Percentiles rank a stretch among this genome's conserved stretches.
Evolutionary conservation across 768 basidiomycete genomes (phyloP).

Genomic region (Pseudohyphozyma bogoriensis): DNA sequence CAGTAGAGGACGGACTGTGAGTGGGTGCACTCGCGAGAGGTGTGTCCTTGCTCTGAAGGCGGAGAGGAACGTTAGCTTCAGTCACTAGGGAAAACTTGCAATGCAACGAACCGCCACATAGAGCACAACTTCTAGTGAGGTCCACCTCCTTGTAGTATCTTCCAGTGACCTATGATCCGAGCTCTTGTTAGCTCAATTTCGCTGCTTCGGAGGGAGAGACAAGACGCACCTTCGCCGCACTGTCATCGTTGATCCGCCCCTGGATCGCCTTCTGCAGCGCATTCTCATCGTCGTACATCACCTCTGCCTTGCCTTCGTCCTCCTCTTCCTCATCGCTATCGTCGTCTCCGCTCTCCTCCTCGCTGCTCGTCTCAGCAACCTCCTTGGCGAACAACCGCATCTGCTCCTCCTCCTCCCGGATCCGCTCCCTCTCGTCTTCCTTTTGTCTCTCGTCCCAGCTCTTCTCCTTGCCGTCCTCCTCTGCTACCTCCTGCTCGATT

Average conservation of each 20-base stretch:
- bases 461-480: not conserved
- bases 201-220: not conserved
- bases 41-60: slow-evolving; percentile 20
- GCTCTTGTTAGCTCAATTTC: too few relatives aligned
- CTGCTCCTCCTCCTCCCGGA: slow-evolving; percentile 1
- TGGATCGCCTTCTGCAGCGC: slow-evolving; percentile 19
- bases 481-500: not conserved
- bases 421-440: not conserved
- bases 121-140: slow-evolving; percentile 22
- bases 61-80: not conserved
- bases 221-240: slow-evolving; percentile 7
- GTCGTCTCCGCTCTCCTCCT: slow-evolving; percentile 2
- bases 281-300: slow-evolving; percentile 21
- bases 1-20: slow-evolving; percentile 1
- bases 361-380: slow-evolving; percentile 11
- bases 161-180: slow-evolving; percentile 6
- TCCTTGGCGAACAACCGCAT: slow-evolving; percentile 20
- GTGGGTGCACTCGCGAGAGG: slow-evolving; percentile 25
- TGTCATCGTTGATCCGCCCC: slow-evolving; percentile 26
- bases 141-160: slow-evolving; percentile 29
- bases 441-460: not conserved
- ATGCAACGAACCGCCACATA: slow-evolving; percentile 24
- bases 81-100: too few relatives aligned
- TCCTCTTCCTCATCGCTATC: not conserved
- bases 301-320: not conserved